Conservation (phyloP, 768 basidiomycete genomes). For the Leucocoprinus sp. region DNA sequence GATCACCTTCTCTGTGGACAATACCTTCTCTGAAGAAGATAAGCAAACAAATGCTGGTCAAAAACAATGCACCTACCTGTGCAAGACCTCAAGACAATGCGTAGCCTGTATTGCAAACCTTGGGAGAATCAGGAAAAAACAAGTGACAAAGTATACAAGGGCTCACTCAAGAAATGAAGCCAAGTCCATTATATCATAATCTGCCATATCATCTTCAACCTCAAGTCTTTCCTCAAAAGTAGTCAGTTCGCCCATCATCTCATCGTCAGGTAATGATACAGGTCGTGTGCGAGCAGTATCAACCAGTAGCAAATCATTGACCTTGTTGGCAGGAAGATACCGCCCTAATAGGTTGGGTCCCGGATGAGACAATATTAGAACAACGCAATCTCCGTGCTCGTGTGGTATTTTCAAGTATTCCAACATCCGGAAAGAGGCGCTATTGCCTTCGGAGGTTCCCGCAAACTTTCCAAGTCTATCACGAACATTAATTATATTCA, state of each 20-base stretch:
- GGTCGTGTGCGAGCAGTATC: constrained; percentile 39
- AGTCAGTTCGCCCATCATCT: constrained; percentile 32
- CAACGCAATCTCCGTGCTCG: constrained; percentile 57
- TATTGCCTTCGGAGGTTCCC: constrained; percentile 40
- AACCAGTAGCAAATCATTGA: constrained; percentile 59
- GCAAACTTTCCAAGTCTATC: constrained; percentile 44
- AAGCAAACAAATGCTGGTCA: constrained; percentile 5
- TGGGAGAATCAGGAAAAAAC: constrained; percentile 2
- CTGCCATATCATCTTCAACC: constrained; percentile 44
- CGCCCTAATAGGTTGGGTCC: constrained; percentile 61
- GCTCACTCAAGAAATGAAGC: constrained; percentile 67
- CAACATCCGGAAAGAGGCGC: constrained; percentile 47
- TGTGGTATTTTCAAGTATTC: constrained; percentile 63
- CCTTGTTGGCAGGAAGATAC: constrained; percentile 59
- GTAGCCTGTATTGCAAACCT: constrained; percentile 75
- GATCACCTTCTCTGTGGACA: constrained; percentile 60
- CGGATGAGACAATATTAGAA: constrained; percentile 64
- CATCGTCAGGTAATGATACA: constrained; percentile 37
- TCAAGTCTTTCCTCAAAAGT: constrained; percentile 33
- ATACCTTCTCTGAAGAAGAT: constrained; percentile 36
- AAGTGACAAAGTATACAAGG: neutral
- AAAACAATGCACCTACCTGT: constrained; percentile 32
- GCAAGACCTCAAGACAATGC: constrained; percentile 59
- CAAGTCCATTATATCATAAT: constrained; percentile 67
- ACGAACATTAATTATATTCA: neutral